Evolutionary conservation across 805 yeast genomes (phyloP).

Genomic region (Wickerhamomyces chambardii): DNA sequence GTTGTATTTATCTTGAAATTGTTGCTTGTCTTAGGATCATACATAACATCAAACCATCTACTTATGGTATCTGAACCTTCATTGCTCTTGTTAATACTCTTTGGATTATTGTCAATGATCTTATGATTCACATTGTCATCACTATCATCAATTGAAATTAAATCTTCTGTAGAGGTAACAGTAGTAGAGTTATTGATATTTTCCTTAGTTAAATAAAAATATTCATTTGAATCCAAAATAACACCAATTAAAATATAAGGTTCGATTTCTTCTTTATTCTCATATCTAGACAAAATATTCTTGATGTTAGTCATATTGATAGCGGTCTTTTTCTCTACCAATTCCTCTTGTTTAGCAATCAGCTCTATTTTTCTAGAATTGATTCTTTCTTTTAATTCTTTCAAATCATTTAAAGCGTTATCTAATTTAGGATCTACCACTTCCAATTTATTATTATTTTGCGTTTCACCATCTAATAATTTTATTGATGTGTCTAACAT

Average conservation of each 20-base stretch:
- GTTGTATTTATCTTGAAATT: conserved; percentile 13
- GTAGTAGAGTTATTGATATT: no score
- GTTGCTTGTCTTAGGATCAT: conserved; percentile 17
- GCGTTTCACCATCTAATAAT: conserved; percentile 10
- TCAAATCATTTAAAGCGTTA: conserved; percentile 15
- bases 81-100: background rate
- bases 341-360: conserved; percentile 1
- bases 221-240: conserved; percentile 21
- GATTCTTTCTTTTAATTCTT: conserved; percentile 7
- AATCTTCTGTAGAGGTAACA: no score
- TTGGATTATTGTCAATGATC: no score
- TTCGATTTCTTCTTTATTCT: conserved; percentile 13
- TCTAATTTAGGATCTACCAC: background rate
- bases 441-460: background rate
- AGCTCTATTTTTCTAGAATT: conserved; percentile 2
- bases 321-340: conserved; percentile 7
- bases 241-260: conserved; percentile 31
- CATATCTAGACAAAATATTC: conserved; percentile 13
- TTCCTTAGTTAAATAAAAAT: conserved; percentile 18
- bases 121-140: no score
- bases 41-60: conserved; percentile 22
- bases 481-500: conserved; percentile 17
- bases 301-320: conserved; percentile 19
- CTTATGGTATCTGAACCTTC: background rate
- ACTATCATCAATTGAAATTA: no score